Percentiles rank a stretch among this genome's conserved stretches.
These are phyloP conservation scores for Alternaria alternata DNA, from an alignment of 2,329 filamentous ascomycete species.

Conservation along the genomic window DNA sequence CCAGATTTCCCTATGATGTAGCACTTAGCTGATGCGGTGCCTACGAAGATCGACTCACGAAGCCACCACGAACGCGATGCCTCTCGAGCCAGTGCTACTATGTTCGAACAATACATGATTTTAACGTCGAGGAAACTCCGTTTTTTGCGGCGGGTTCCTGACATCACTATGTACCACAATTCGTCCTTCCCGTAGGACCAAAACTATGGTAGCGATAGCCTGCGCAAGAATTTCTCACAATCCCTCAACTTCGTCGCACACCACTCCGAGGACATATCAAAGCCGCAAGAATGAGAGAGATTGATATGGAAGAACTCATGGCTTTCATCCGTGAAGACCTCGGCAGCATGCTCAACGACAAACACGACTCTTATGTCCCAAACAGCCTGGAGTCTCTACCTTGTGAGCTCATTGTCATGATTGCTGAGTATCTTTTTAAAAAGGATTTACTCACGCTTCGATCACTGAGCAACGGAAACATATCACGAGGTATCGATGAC, in stretches of 20 bases:
- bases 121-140: background rate
- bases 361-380: too few species aligned
- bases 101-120: background rate
- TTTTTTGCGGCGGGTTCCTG: too few species aligned
- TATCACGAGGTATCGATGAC: slow-evolving; percentile 6
- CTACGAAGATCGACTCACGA: background rate
- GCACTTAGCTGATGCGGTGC: background rate
- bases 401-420: slow-evolving; percentile 8
- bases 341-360: background rate
- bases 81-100: background rate
- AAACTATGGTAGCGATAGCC: slow-evolving; percentile 7
- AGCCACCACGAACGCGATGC: background rate
- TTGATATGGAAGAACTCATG: background rate
- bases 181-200: slow-evolving; percentile 7
- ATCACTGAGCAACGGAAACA: background rate
- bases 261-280: background rate
- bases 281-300: background rate
- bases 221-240: background rate
- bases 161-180: background rate
- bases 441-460: slow-evolving; percentile 6
- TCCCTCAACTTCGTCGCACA: background rate
- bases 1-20: background rate
- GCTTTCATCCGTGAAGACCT: background rate
- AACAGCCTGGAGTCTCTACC: slow-evolving; percentile 4
- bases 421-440: slow-evolving; percentile 2